These are phyloP conservation scores for Blastobotrys mokoenaii DNA, from an alignment of 805 yeast species.

Conservation along the genomic window DNA sequence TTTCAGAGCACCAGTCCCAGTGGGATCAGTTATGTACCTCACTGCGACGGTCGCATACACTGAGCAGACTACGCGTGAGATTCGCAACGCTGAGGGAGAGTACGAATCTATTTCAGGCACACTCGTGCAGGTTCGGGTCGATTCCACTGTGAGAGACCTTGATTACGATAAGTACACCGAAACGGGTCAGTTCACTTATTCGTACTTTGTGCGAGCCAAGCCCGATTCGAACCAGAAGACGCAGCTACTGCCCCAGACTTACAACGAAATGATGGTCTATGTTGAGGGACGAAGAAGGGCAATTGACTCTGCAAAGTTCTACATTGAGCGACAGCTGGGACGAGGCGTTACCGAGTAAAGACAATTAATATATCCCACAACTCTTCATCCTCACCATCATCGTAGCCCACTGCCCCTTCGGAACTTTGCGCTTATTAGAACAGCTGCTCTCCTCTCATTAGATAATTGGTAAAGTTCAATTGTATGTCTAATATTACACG, in stretches of 20 bases:
- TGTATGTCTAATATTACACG: no score
- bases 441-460: no score
- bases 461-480: no score
- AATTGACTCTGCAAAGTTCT: constrained; percentile 66
- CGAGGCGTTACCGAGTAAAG: background rate
- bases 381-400: no score
- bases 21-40: constrained; percentile 81
- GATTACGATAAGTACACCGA: constrained; percentile 53
- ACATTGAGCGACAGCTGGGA: constrained; percentile 34
- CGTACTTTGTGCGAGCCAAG: constrained; percentile 54
- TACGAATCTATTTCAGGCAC: constrained; percentile 43
- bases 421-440: no score
- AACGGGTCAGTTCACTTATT: constrained; percentile 82
- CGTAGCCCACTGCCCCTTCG: no score
- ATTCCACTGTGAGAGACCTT: constrained; percentile 64
- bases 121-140: constrained; percentile 81
- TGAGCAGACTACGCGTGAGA: constrained; percentile 51
- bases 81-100: constrained; percentile 7
- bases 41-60: constrained; percentile 80
- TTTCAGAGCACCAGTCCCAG: constrained; percentile 92
- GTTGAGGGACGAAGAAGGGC: constrained; percentile 89
- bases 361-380: no score
- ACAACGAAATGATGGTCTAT: constrained; percentile 86
- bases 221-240: constrained; percentile 41
- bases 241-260: constrained; percentile 78